Evolutionary conservation across 2,329 filamentous ascomycete genomes (phyloP).

Genomic region (Ophiognomonia clavigignenti-juglandacearum): DNA sequence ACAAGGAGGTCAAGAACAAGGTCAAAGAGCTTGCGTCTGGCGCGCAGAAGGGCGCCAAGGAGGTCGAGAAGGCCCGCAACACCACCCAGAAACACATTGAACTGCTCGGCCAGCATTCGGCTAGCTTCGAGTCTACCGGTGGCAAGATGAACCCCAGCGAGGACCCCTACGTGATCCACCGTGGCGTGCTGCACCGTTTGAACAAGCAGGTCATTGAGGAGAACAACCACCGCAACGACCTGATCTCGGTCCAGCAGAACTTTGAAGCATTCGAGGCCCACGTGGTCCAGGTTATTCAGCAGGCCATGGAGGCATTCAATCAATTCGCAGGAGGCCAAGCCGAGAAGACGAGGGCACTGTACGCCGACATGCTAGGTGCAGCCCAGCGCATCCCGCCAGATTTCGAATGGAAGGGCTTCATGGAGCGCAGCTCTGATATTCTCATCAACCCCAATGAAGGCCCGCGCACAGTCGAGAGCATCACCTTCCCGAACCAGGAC

Average conservation of each 20-base stretch:
- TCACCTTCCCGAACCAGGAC: constrained; percentile 84
- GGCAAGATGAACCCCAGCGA: constrained; percentile 66
- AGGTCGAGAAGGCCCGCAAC: constrained; percentile 83
- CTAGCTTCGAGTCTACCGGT: constrained; percentile 70
- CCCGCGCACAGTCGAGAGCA: constrained; percentile 66
- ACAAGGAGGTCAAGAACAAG: constrained; percentile 97
- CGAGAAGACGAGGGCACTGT: constrained; percentile 75
- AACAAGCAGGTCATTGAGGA: constrained; percentile 90
- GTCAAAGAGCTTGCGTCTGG: constrained; percentile 81
- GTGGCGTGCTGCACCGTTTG: constrained; percentile 76
- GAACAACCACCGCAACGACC: constrained; percentile 91
- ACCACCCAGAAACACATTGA: constrained; percentile 94
- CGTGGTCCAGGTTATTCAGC: constrained; percentile 76
- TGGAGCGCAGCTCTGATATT: constrained; percentile 61
- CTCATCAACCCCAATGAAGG: constrained; percentile 75
- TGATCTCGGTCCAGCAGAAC: constrained; percentile 85
- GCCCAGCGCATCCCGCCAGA: constrained; percentile 74
- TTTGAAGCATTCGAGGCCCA: constrained; percentile 86
- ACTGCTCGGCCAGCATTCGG: constrained; percentile 80
- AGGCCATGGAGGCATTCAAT: constrained; percentile 77
- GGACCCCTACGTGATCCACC: constrained; percentile 84
- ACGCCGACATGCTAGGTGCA: constrained; percentile 74
- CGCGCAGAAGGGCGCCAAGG: constrained; percentile 78
- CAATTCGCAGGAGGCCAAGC: constrained; percentile 74
- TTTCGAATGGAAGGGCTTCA: constrained; percentile 90